Conservation (phyloP, 768 basidiomycete genomes). For the Suillus lakei region DNA sequence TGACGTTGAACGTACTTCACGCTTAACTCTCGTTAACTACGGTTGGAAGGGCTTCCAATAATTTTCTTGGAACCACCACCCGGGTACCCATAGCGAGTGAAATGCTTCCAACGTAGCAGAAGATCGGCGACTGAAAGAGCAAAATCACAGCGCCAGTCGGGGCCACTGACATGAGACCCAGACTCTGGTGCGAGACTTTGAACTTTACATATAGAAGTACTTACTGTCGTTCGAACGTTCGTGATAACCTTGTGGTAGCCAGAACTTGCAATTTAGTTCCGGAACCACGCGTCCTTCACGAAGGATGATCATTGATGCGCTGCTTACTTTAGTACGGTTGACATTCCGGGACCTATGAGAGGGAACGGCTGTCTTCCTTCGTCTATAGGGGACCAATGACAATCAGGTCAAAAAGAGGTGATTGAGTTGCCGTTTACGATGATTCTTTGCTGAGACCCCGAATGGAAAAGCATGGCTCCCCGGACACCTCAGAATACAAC, state of each 20-base stretch:
- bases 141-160: background rate
- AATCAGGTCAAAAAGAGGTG: no score
- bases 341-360: background rate
- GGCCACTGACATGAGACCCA: background rate
- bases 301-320: background rate
- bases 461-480: background rate
- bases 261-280: background rate
- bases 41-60: background rate
- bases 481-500: conserved; percentile 22
- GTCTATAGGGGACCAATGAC: no score
- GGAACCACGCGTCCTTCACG: background rate
- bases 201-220: background rate
- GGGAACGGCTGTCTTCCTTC: background rate
- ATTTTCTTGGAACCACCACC: background rate
- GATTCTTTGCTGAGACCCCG: background rate
- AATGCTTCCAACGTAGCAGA: background rate
- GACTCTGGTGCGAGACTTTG: background rate
- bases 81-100: background rate
- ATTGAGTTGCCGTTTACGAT: no score
- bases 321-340: background rate
- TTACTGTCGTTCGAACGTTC: background rate
- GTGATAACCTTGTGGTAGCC: background rate
- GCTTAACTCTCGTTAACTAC: background rate
- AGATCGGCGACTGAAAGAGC: background rate
- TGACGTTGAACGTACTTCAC: background rate